Percentiles rank a stretch among this genome's conserved stretches.
Evolutionary conservation across 768 basidiomycete species (phyloP).

Genomic region (Lactarius evosmus): DNA sequence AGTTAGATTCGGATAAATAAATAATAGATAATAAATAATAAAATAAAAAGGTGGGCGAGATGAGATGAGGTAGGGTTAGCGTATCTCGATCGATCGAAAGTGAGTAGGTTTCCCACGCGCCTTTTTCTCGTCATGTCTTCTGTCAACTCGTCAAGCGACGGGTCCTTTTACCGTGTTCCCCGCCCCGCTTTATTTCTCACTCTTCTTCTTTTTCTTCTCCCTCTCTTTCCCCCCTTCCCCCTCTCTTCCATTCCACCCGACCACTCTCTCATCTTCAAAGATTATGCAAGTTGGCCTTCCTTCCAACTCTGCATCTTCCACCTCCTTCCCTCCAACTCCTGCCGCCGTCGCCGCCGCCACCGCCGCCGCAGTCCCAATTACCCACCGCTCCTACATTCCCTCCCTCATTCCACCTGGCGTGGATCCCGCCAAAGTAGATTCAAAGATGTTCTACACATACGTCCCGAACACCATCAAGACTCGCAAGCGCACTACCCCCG

Average conservation of each 20-base stretch:
- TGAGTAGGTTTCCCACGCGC: not conserved
- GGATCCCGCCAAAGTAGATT: slow-evolving; percentile 71
- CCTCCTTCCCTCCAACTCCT: slow-evolving; percentile 14
- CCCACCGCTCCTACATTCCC: slow-evolving; percentile 40
- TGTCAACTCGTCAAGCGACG: not conserved
- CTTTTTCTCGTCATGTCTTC: slow-evolving; percentile 7
- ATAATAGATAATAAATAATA: not conserved
- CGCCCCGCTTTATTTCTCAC: slow-evolving; percentile 6
- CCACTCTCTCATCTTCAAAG: not conserved
- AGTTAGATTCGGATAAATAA: not conserved
- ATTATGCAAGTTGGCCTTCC: slow-evolving; percentile 21
- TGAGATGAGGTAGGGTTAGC: not conserved
- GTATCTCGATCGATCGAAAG: slow-evolving; percentile 1
- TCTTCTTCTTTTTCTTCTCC: not conserved
- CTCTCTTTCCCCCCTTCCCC: slow-evolving; percentile 12
- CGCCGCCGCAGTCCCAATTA: not conserved
- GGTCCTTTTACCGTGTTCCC: not conserved
- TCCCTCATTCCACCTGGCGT: slow-evolving; percentile 48
- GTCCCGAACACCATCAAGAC: slow-evolving; percentile 94
- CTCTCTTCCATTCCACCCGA: slow-evolving; percentile 7
- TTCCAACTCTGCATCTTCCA: slow-evolving; percentile 9
- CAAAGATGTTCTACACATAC: slow-evolving; percentile 84
- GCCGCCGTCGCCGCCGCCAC: slow-evolving; percentile 9
- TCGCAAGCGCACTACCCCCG: slow-evolving; percentile 81
- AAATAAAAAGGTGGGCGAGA: not conserved